Evolutionary conservation across 2,329 filamentous ascomycete species (phyloP), one percentile per base, ranked within the genome.

Genomic region (Fusarium sulawesiense): DNA sequence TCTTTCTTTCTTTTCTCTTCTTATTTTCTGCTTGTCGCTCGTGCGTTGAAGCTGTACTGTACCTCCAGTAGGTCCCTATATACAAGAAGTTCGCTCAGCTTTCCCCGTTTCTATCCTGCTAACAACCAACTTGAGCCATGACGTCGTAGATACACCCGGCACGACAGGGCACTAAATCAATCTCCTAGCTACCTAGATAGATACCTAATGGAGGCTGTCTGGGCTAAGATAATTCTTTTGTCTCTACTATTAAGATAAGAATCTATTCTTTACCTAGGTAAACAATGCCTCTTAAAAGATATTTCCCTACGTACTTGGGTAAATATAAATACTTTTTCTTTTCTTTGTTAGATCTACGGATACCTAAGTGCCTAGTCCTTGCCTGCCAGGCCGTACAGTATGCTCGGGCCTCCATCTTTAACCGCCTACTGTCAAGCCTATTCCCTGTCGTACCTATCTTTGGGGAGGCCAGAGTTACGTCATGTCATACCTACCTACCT

Each of bases 381-480:
- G 18, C 32, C 32, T 37, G 16, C 16, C 32, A 37, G 32, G 9
- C 32, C 6, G 16, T 18, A 18, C 32, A 37, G 32, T 37, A 18
- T 37, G 32, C 32, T 18, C 16, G 32, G 32, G 32, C 32, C 32
- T 37, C 32, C 32, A 18, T 37, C 32, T 37, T 18, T 37, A 37
- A 37, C 32, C 32, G 32, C 16, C 16, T 37, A 10, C 32, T 37
- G 32, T 37, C 32, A 37, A 37, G 32, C 32, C 6, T 37, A 18
- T 37, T 37, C 32, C 32, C 32, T 37, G 32, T 37, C 9, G 32
- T 37, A 16, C 16, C 32, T 34, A 9, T 37, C 32, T 37, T 37
- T 37, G 40, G 56, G 42, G 54, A 50, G 58, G 50, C 47, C 27
- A 45, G 44, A 44, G 51, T 21, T 59, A 70, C 68, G 68, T 70